Evolutionary conservation across 1,139 yeast genomes (phyloP).

Genomic region (Nakaseomyces delphensis): DNA sequence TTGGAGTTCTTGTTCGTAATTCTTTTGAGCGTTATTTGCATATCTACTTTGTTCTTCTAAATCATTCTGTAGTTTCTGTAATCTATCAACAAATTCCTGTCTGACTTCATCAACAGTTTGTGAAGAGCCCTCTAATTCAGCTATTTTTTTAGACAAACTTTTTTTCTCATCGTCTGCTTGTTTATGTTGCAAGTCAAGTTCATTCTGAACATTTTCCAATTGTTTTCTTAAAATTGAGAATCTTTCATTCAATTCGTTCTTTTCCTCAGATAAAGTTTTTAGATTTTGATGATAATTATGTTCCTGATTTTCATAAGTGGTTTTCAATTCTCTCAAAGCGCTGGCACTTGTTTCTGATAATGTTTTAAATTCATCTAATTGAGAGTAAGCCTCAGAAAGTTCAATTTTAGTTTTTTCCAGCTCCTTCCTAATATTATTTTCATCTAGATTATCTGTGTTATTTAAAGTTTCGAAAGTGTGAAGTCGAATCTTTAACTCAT

Average conservation of each 20-base stretch:
- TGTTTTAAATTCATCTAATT: slow-evolving; percentile 43
- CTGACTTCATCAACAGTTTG: slow-evolving; percentile 30
- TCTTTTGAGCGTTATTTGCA: slow-evolving; percentile 45
- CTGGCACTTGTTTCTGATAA: slow-evolving; percentile 44
- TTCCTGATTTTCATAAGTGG: slow-evolving; percentile 39
- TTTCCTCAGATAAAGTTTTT: slow-evolving; percentile 28
- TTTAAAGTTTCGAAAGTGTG: slow-evolving; percentile 26
- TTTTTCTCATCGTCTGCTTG: slow-evolving; percentile 20
- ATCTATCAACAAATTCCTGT: slow-evolving; percentile 34
- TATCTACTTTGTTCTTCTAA: slow-evolving; percentile 44
- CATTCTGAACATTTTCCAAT: slow-evolving; percentile 30
- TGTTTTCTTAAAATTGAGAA: slow-evolving; percentile 33
- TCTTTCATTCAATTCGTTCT: slow-evolving; percentile 34
- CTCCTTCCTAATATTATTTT: slow-evolving; percentile 32
- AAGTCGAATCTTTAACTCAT: slow-evolving; percentile 34
- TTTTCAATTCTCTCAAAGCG: slow-evolving; percentile 37
- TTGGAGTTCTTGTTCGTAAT: slow-evolving; percentile 49
- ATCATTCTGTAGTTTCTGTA: slow-evolving; percentile 38
- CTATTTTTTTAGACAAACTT: slow-evolving; percentile 18
- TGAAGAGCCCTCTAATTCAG: slow-evolving; percentile 17
- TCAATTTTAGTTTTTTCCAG: slow-evolving; percentile 39
- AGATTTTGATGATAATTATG: slow-evolving; percentile 33
- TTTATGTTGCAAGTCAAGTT: slow-evolving; percentile 15
- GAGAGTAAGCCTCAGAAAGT: slow-evolving; percentile 41
- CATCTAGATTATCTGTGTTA: slow-evolving; percentile 20